phyloP scores from a whole-genome alignment of 1,284 basidiomycete species.

The Leccinum fallax region DNA sequence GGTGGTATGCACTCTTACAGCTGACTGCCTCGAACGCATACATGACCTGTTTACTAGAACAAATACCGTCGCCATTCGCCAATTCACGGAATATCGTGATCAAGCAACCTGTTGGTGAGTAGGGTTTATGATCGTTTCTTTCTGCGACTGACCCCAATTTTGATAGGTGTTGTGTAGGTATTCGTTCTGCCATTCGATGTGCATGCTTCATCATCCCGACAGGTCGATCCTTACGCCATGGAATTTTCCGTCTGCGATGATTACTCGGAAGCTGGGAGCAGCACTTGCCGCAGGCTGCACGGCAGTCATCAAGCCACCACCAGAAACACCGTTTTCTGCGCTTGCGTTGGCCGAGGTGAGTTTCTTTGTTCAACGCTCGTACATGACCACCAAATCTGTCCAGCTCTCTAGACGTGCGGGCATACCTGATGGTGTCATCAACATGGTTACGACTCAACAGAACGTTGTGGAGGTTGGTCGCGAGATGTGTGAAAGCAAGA shows the following conservation, averaged over 20 bases:
- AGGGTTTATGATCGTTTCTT: not conserved
- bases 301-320: constrained; percentile 91
- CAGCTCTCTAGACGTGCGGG: constrained; percentile 86
- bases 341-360: constrained; percentile 83
- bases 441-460: constrained; percentile 87
- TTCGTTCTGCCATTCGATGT: constrained; percentile 1
- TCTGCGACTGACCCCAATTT: constrained; percentile 3
- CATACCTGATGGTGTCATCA: constrained; percentile 93
- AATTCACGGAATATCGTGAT: constrained; percentile 87
- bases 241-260: constrained; percentile 97
- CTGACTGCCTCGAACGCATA: not conserved
- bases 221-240: constrained; percentile 82
- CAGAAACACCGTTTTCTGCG: constrained; percentile 94
- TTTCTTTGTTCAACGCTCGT: not conserved
- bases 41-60: constrained; percentile 49
- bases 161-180: constrained; percentile 60
- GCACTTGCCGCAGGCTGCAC: constrained; percentile 97
- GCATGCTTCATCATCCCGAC: constrained; percentile 10
- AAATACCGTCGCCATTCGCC: constrained; percentile 78
- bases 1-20: constrained; percentile 53
- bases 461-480: constrained; percentile 83
- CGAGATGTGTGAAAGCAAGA: constrained; percentile 76
- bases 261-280: constrained; percentile 86
- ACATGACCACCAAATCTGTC: not conserved
- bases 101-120: constrained; percentile 88